phyloP scores from a whole-genome alignment of 164 flowering plant genomes.

The Tetracentron sinense region DNA sequence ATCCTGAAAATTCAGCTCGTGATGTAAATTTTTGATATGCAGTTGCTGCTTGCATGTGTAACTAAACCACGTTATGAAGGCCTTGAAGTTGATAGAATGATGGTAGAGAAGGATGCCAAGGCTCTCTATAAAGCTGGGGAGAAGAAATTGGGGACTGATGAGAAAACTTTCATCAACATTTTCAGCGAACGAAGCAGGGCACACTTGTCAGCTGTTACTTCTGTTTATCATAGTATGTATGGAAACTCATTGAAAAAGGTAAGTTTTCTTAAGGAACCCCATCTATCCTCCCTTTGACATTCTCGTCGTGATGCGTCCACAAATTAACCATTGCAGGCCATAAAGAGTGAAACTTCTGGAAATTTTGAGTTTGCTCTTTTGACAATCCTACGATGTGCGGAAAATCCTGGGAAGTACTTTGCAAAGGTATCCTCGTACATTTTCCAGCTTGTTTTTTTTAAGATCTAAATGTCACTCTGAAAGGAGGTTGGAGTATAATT shows the following conservation, averaged over 20 bases:
- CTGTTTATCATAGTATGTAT: slow-evolving; percentile 42
- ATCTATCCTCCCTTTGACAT: not conserved
- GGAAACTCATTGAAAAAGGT: slow-evolving; percentile 63
- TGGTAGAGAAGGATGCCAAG: slow-evolving; percentile 63
- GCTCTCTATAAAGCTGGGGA: slow-evolving; percentile 66
- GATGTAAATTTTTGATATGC: slow-evolving; percentile 10
- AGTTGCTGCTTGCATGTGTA: slow-evolving; percentile 71
- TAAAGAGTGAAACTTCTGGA: slow-evolving; percentile 78
- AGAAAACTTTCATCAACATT: slow-evolving; percentile 50
- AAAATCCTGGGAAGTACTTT: slow-evolving; percentile 58
- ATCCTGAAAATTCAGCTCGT: not conserved
- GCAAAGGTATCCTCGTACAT: slow-evolving; percentile 48
- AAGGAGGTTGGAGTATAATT: too few relatives aligned
- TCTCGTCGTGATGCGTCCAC: slow-evolving; percentile 1
- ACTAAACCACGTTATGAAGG: slow-evolving; percentile 63
- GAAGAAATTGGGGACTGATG: slow-evolving; percentile 65
- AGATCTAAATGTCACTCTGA: not conserved
- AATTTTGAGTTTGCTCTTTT: slow-evolving; percentile 48
- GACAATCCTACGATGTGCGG: slow-evolving; percentile 59
- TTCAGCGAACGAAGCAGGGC: slow-evolving; percentile 70
- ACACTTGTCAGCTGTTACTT: slow-evolving; percentile 59
- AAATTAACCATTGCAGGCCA: slow-evolving; percentile 37
- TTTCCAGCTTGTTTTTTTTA: not conserved
- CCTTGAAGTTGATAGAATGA: slow-evolving; percentile 47
- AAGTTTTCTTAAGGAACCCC: not conserved